A percentile compares a stretch with the other conserved stretches of the same genome.
Conservation (phyloP, 2,329 filamentous ascomycete species). For the Aspergillus texensis region DNA sequence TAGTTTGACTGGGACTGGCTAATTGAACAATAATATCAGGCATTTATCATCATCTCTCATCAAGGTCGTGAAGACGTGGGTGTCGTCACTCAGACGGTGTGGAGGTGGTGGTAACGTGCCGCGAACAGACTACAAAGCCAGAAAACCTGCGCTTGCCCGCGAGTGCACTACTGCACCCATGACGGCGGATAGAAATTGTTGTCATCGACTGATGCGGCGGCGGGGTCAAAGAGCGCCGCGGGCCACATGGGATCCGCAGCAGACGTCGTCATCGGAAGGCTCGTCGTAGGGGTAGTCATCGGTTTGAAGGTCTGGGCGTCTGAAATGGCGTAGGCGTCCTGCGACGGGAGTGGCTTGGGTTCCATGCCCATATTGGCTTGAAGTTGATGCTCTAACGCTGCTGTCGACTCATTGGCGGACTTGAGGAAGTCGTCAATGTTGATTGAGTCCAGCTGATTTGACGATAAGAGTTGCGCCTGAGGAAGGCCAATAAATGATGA, state of each 20-base stretch:
- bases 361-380: conserved; percentile 42
- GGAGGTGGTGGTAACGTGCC: conserved; percentile 42
- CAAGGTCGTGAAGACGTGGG: conserved; percentile 42
- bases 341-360: conserved; percentile 33
- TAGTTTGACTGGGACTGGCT: conserved; percentile 36
- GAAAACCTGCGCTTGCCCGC: conserved; percentile 13
- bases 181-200: conserved; percentile 30
- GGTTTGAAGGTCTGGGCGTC: conserved; percentile 27
- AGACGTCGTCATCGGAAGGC: conserved; percentile 28
- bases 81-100: conserved; percentile 38
- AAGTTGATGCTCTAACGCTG: conserved; percentile 43
- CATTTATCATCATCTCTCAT: conserved; percentile 51
- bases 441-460: conserved; percentile 43
- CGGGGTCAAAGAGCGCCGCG: conserved; percentile 35
- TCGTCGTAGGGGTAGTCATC: conserved; percentile 21
- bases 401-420: conserved; percentile 43
- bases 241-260: conserved; percentile 39
- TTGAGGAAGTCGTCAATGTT: conserved; percentile 50
- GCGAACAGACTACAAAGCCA: conserved; percentile 29
- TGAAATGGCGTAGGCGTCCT: conserved; percentile 33
- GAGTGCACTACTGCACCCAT: conserved; percentile 31
- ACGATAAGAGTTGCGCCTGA: conserved; percentile 44
- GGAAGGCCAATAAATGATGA: conserved; percentile 47
- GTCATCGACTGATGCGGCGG: conserved; percentile 34
- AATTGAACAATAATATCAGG: conserved; percentile 36